phyloP scores from a whole-genome alignment of 495 filamentous ascomycete species.

The Trichoderma orchidacearum region DNA sequence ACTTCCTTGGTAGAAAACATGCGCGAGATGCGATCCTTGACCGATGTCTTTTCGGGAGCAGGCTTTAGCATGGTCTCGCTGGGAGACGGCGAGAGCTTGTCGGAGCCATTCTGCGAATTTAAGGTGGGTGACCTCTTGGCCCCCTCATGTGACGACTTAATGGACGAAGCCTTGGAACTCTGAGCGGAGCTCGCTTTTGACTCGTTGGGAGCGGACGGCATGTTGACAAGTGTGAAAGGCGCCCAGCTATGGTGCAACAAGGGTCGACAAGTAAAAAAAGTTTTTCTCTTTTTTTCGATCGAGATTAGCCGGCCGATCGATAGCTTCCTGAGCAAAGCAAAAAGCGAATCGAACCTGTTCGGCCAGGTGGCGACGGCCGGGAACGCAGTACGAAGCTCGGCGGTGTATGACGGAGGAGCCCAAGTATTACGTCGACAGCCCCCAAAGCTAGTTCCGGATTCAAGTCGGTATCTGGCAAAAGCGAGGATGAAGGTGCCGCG shows the following conservation, averaged over 20 bases:
- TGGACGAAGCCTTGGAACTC: conserved; percentile 3
- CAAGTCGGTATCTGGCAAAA: background rate
- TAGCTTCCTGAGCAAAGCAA: background rate
- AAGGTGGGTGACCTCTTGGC: conserved; percentile 1
- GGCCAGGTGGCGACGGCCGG: background rate
- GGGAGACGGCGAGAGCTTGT: conserved; percentile 3
- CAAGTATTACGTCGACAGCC: background rate
- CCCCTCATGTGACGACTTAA: conserved; percentile 4
- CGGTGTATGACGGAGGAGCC: background rate
- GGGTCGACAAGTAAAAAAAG: too few species aligned
- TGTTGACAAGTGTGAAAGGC: background rate
- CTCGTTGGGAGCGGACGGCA: background rate
- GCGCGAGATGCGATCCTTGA: conserved; percentile 34
- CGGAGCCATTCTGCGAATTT: background rate
- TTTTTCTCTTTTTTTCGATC: background rate
- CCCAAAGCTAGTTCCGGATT: background rate
- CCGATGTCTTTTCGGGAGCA: conserved; percentile 25
- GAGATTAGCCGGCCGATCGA: background rate
- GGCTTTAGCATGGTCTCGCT: conserved; percentile 16
- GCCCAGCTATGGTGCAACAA: too few species aligned
- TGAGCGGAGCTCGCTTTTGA: background rate
- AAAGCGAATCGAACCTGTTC: background rate
- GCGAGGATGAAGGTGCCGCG: background rate
- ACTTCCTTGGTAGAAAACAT: conserved; percentile 37
- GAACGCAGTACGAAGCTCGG: background rate